A percentile compares a stretch with the other conserved stretches of the same genome.
These are phyloP conservation scores for Cajanus cajan DNA, from an alignment of 306 rosid species.

Conservation along the genomic window DNA sequence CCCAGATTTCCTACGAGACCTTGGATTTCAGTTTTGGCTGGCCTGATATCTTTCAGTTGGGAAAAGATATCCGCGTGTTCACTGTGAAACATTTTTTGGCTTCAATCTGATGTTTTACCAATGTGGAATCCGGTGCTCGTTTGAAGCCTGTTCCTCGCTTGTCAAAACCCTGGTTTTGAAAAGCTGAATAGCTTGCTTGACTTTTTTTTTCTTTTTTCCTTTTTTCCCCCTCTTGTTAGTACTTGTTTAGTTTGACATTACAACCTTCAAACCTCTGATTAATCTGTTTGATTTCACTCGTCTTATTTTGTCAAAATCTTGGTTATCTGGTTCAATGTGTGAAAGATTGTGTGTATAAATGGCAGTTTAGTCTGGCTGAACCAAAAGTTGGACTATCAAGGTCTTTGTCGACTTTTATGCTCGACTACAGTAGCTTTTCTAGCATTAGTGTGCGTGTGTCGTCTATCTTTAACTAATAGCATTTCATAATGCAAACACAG, in stretches of 20 bases:
- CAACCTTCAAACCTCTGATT: neutral
- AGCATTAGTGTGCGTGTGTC: neutral
- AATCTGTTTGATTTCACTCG: neutral
- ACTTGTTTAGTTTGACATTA: slow-evolving; percentile 12
- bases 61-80: neutral
- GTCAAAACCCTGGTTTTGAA: neutral
- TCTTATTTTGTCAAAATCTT: neutral
- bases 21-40: slow-evolving; percentile 6
- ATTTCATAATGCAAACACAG: slow-evolving; percentile 13
- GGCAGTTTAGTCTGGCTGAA: neutral
- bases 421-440: neutral
- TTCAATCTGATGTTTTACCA: slow-evolving; percentile 1
- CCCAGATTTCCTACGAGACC: neutral
- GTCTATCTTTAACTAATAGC: neutral
- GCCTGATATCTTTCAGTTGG: neutral
- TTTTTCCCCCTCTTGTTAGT: neutral
- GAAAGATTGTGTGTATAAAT: neutral
- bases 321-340: neutral
- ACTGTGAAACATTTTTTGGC: neutral
- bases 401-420: neutral
- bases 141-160: neutral
- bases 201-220: neutral
- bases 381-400: neutral
- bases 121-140: slow-evolving; percentile 10
- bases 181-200: neutral